Percentiles rank a stretch among this genome's conserved stretches.
These are phyloP conservation scores for Neolentinus lepideus DNA, from an alignment of 1,284 basidiomycete genomes.

Conservation along the genomic window DNA sequence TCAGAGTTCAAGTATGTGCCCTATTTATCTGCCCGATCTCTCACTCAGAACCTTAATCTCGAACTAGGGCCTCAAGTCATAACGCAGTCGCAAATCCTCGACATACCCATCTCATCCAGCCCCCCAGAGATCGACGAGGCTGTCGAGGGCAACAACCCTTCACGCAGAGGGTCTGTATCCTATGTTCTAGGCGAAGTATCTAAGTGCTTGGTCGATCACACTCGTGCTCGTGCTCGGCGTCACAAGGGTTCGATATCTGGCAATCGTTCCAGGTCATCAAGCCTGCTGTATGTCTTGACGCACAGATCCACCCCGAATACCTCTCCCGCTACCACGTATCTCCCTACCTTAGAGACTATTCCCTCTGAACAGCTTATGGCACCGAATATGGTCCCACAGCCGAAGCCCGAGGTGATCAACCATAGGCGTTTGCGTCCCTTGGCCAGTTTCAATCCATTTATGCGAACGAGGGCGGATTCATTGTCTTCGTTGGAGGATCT, in stretches of 20 bases:
- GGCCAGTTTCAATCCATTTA: conserved; percentile 25
- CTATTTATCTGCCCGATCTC: not conserved
- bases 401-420: not conserved
- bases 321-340: not conserved
- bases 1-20: not conserved
- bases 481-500: conserved; percentile 18
- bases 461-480: conserved; percentile 23
- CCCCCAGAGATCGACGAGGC: not conserved
- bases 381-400: not conserved
- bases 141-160: not conserved
- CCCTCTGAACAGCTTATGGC: not conserved
- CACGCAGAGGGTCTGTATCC: conserved; percentile 7
- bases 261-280: not conserved
- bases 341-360: not conserved
- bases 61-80: not conserved
- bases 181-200: not conserved
- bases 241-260: not conserved
- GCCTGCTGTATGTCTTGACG: not conserved
- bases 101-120: not conserved
- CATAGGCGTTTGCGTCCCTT: conserved; percentile 21
- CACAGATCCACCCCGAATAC: not conserved
- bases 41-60: not conserved
- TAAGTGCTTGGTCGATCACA: not conserved
- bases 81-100: not conserved
- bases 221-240: not conserved